Conservation (phyloP, 257 asterid genomes). For the Jacaranda copaia region DNA sequence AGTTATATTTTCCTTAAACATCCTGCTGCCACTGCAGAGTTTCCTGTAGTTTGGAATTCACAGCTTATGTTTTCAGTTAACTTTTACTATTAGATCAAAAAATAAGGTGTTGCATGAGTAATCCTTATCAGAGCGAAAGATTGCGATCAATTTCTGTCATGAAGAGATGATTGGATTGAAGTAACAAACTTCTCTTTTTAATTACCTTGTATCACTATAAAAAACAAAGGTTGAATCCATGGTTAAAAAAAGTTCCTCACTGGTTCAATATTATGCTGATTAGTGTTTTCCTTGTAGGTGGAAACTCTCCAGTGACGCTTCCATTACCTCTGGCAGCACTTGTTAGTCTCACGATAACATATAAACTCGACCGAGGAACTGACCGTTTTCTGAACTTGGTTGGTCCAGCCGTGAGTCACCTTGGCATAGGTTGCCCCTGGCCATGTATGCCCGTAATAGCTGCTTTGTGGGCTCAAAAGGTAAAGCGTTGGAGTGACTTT, state of each 20-base stretch:
- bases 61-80: neutral
- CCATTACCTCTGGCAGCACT: slow-evolving; percentile 92
- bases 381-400: slow-evolving; percentile 71
- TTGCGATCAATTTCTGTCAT: slow-evolving; percentile 10
- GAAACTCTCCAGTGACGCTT: slow-evolving; percentile 71
- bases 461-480: slow-evolving; percentile 92
- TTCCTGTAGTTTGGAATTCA: slow-evolving; percentile 23
- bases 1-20: slow-evolving; percentile 17
- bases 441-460: slow-evolving; percentile 91
- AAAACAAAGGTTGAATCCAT: neutral
- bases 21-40: slow-evolving; percentile 27
- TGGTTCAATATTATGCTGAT: slow-evolving; percentile 32
- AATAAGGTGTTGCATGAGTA: slow-evolving; percentile 5
- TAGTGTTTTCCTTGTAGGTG: slow-evolving; percentile 57
- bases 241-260: neutral
- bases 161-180: slow-evolving; percentile 19
- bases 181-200: neutral
- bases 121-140: neutral
- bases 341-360: slow-evolving; percentile 96
- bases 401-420: slow-evolving; percentile 75
- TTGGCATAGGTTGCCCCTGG: slow-evolving; percentile 94
- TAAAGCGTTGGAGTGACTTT: slow-evolving; percentile 92
- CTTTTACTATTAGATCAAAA: slow-evolving; percentile 8
- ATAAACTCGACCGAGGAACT: slow-evolving; percentile 70
- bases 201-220: neutral